These are phyloP conservation scores for Potentilla sterilis DNA, from an alignment of 306 rosid genomes.

Conservation along the genomic window DNA sequence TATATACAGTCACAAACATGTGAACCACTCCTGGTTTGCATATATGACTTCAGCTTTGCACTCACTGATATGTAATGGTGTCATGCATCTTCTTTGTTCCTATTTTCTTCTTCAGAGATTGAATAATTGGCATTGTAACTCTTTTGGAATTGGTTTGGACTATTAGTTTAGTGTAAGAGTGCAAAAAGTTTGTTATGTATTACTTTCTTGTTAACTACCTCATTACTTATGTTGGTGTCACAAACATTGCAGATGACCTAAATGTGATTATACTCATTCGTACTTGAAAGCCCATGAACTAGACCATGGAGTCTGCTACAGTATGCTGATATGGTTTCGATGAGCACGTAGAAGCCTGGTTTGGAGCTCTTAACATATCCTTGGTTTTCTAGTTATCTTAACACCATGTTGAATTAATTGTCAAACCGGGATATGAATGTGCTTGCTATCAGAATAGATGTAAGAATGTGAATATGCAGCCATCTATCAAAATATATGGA, in stretches of 20 bases:
- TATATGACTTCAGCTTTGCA: background rate
- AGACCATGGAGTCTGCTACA: background rate
- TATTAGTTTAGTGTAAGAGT: background rate
- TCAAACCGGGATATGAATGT: background rate
- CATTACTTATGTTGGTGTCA: background rate
- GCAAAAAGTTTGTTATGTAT: background rate
- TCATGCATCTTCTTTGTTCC: background rate
- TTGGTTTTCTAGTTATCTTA: background rate
- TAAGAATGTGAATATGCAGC: background rate
- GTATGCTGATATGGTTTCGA: background rate
- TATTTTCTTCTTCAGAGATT: background rate
- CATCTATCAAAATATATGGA: background rate
- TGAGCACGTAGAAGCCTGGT: background rate
- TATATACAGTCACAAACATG: background rate
- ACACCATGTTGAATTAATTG: background rate
- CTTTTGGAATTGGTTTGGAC: background rate
- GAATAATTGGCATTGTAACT: background rate
- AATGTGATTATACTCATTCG: background rate
- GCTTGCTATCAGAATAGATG: background rate
- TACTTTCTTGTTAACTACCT: background rate
- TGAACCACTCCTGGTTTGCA: background rate
- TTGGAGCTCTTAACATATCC: background rate
- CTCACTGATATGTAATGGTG: background rate
- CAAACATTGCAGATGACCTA: slow-evolving; percentile 14
- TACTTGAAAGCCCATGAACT: slow-evolving; percentile 7